Evolutionary conservation across 1,284 basidiomycete species (phyloP), one percentile per base, ranked within the genome.

Genomic region (Malassezia nana): DNA sequence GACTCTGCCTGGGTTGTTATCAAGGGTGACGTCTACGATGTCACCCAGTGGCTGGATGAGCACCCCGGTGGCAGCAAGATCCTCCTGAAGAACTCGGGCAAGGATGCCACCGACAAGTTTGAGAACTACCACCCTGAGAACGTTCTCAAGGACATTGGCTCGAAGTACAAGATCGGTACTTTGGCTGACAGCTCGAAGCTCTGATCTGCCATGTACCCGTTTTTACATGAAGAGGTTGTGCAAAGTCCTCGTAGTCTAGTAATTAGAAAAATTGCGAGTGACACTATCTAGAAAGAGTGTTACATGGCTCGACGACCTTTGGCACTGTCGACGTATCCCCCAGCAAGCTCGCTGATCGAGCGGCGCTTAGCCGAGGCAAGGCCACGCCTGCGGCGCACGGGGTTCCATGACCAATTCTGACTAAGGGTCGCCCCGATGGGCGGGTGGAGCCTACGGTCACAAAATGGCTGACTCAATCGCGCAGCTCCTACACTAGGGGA

Each of bases 11-110:
- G 71, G 71, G 63, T 67, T 41, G 66, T 61, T 3, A 62, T 74
- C 20, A 62, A 71, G 44, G 66, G 66, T 57, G 63, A 62, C 51
- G 69, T 74, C 24, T 74, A 72, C 57, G 69, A 74, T 48, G 68
- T 74, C 24, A 74, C 71, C n/a, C 49, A 56, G 33, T 74, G 69
- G 53, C 64, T 74, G 24, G 69, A 74, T 47, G 68, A 74, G 59
- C 71, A 74, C 60, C 71, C 71, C 5, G 71, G 71, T 6, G 71
- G 71, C 57, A 67, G 68, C 58, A 74, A 74, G 63, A 70, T 72
- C 52, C 52, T 74, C 15, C 62, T 74, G 41, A 65, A 65, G 60
- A 74, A 72, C 61, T 62, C 60, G 40, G 71, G 71, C 44, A 70
- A 67, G 58, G 69, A 74, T 55, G 64, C 69, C 16, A 63, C 66